phyloP scores from a whole-genome alignment of 352 stramenopile genomes.

The Phytophthora tentaculata region DNA sequence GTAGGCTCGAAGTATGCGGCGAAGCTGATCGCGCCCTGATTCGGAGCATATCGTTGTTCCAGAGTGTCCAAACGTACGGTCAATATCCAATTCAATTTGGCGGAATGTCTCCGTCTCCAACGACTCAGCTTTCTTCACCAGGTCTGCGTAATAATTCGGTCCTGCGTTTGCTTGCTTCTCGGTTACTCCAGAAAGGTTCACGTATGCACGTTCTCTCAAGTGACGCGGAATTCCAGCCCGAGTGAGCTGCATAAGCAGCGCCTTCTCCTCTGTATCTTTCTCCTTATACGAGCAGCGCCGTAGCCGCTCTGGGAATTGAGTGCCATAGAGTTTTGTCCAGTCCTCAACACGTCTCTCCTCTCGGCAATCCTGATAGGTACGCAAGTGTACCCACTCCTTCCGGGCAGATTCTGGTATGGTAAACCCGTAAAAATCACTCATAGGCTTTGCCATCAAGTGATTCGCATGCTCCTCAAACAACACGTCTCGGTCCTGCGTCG shows the following conservation, averaged over 20 bases:
- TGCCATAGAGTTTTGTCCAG: constrained; percentile 62
- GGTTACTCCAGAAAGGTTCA: constrained; percentile 65
- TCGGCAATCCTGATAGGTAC: constrained; percentile 76
- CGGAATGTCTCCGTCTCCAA: constrained; percentile 69
- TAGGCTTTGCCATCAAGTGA: constrained; percentile 22
- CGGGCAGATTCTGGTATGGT: constrained; percentile 47
- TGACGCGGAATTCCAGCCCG: constrained; percentile 64
- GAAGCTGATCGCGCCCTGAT: constrained; percentile 54
- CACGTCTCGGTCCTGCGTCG: constrained; percentile 34
- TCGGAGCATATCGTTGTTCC: constrained; percentile 68
- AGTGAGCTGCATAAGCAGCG: constrained; percentile 45
- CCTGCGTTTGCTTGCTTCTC: constrained; percentile 65
- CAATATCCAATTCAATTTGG: constrained; percentile 89
- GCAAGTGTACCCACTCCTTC: constrained; percentile 65
- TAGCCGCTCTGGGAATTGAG: constrained; percentile 49
- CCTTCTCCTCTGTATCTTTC: constrained; percentile 39
- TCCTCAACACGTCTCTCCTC: constrained; percentile 71
- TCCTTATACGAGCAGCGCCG: constrained; percentile 38
- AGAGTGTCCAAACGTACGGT: constrained; percentile 85
- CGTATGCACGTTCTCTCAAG: constrained; percentile 74
- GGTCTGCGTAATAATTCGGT: constrained; percentile 52
- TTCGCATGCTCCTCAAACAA: constrained; percentile 52
- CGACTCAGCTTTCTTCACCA: constrained; percentile 51
- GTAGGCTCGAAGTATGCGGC: constrained; percentile 80
- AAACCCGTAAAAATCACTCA: constrained; percentile 75